Base-by-base conservation (phyloP, 768 basidiomycete species). In the Symmetrospora coprosmae region DNA sequence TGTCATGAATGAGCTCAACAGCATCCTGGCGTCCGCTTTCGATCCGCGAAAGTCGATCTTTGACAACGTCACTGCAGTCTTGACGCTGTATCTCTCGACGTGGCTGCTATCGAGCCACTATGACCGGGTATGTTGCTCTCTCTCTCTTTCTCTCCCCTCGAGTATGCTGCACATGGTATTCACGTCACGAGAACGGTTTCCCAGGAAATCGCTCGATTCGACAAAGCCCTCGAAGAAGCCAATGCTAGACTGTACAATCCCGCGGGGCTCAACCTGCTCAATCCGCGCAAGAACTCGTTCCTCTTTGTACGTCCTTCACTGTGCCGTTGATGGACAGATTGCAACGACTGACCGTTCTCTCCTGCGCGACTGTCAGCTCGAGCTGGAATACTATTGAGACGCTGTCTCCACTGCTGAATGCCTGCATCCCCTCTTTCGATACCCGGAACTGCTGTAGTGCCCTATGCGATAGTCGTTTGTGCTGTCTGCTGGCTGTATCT, bases 1-100 rank as follows among this genome's bases (percentile, higher is more conserved):
- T 72, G 85, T 87, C 30, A 83, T 97, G 71, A 90, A 91, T 68
- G 78, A 82, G 23, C 82, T 97, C 73, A 99, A 99, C 73, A 82
- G 85, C 68, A 75, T 83, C 19, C 78, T 99, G 55, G 85, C 89
- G 45, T 82, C 82, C 3, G 94, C 94, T 1, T 81, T 94, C 70
- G 86, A 87, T 65, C 74, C 86, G 55, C 74, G 76, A 52, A 80
- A 79, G 65, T 78, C 86, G 17, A 78, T 84, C 58, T 39, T 86
- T 60, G 87, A 94, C 72, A 96, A 91, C 70, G 66, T 81, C 47
- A 71, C 96, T 2, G 81, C 86, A 19, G 77, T 90, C 30, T 74
- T 87, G 61, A 87, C 83, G 1, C 75, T 94, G 66, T 89, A 94
- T 72, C 71, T 88, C 11, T 86, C 85, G 45, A 76, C 80, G 49